phyloP scores from a whole-genome alignment of 1,284 basidiomycete species.

The Hypsizygus ulmarius region DNA sequence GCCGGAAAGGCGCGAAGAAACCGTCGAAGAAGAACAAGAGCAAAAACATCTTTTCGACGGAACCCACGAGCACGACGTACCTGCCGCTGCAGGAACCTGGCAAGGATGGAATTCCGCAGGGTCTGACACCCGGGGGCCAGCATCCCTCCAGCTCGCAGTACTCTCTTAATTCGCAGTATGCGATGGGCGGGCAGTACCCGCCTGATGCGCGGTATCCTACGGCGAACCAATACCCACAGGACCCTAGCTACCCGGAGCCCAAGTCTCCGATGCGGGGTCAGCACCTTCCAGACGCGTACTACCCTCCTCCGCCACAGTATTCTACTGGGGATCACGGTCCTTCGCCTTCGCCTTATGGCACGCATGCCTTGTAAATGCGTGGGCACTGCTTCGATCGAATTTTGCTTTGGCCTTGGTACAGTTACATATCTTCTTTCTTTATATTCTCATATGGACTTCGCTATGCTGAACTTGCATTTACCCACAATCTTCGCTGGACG shows the following conservation, averaged over 20 bases:
- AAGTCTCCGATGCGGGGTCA: background rate
- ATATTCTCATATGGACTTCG: background rate
- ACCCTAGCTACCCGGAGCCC: background rate
- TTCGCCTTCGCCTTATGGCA: background rate
- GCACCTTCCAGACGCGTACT: background rate
- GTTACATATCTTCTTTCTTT: background rate
- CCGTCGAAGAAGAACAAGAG: slow-evolving; percentile 21
- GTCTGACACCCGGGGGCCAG: slow-evolving; percentile 3
- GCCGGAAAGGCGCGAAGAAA: slow-evolving; percentile 33
- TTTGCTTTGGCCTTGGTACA: slow-evolving; percentile 1
- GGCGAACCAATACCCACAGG: background rate
- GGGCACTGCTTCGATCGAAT: background rate
- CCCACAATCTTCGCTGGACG: slow-evolving; percentile 15
- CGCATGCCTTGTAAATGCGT: background rate
- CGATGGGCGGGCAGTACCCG: slow-evolving; percentile 6
- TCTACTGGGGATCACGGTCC: background rate
- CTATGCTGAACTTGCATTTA: background rate
- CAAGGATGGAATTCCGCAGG: slow-evolving; percentile 10
- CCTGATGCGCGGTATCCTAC: slow-evolving; percentile 8
- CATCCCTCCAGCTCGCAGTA: slow-evolving; percentile 9
- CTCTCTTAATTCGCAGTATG: slow-evolving; percentile 2
- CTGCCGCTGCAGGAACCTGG: slow-evolving; percentile 19
- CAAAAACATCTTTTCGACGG: slow-evolving; percentile 12
- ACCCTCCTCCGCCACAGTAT: slow-evolving; percentile 5
- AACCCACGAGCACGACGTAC: slow-evolving; percentile 20